Evolutionary conservation across 352 stramenopile genomes (phyloP).

Genomic region (Pythium insidiosum): DNA sequence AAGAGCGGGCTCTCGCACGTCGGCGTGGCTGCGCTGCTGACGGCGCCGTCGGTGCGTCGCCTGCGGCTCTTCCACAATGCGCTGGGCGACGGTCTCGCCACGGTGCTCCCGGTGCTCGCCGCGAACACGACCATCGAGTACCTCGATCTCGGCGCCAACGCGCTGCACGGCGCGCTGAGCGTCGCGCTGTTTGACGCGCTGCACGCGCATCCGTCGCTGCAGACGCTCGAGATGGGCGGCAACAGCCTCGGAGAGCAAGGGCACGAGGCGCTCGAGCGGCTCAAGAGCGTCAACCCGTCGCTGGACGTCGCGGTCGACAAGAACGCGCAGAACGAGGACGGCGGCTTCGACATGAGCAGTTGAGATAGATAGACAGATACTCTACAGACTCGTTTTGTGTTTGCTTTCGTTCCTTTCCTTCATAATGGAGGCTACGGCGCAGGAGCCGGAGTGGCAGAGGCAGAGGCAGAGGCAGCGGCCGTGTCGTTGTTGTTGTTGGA

Average conservation of each 20-base stretch:
- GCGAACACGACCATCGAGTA: conserved; percentile 50
- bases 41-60: conserved; percentile 31
- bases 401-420: no score
- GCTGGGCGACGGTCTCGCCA: conserved; percentile 33
- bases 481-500: conserved; percentile 22
- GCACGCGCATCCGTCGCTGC: conserved; percentile 54
- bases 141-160: conserved; percentile 64
- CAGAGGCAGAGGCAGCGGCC: conserved; percentile 2
- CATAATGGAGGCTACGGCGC: no score
- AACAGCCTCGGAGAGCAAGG: conserved; percentile 69
- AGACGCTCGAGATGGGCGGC: conserved; percentile 78
- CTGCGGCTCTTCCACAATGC: conserved; percentile 80
- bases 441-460: no score
- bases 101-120: conserved; percentile 39
- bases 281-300: conserved; percentile 40
- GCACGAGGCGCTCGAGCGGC: conserved; percentile 46
- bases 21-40: conserved; percentile 38
- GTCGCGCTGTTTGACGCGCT: conserved; percentile 54
- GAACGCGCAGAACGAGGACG: conserved; percentile 64
- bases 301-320: conserved; percentile 80
- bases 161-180: conserved; percentile 51
- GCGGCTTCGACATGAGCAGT: conserved; percentile 20
- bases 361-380: conserved; percentile 2
- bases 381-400: no score
- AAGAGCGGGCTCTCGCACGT: conserved; percentile 51